Conservation (phyloP, 75 land plant genomes). For the Pseudotsuga menziesii region DNA sequence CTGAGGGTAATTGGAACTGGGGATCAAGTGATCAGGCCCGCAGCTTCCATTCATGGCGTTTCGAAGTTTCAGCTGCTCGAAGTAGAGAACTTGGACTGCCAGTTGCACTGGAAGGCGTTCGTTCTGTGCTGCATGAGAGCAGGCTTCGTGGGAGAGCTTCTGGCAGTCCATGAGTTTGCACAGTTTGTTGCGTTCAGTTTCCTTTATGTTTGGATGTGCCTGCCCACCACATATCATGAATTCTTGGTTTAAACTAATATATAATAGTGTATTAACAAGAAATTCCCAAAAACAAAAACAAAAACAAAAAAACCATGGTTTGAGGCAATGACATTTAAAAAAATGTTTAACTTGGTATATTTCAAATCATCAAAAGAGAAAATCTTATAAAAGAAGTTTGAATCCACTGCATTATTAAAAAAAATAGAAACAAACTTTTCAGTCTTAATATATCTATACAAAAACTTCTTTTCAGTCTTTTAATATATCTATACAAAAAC, state of each 20-base stretch:
- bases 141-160: constrained; percentile 90
- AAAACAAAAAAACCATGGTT: too few relatives aligned
- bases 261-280: too few relatives aligned
- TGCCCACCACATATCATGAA: constrained; percentile 12
- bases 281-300: too few relatives aligned
- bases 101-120: constrained; percentile 92
- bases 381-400: not conserved
- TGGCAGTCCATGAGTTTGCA: constrained; percentile 91
- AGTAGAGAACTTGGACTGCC: constrained; percentile 93
- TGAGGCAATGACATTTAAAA: too few relatives aligned
- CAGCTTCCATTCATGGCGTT: constrained; percentile 65
- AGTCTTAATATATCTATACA: too few relatives aligned
- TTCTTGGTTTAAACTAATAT: too few relatives aligned
- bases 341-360: too few relatives aligned
- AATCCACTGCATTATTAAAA: too few relatives aligned
- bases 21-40: constrained; percentile 35
- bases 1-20: constrained; percentile 37
- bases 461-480: too few relatives aligned
- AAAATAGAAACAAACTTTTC: too few relatives aligned
- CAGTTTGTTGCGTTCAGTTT: constrained; percentile 69
- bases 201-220: constrained; percentile 90
- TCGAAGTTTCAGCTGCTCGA: constrained; percentile 84
- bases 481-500: too few relatives aligned
- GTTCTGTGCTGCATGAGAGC: constrained; percentile 95
- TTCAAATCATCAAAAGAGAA: not conserved